Evolutionary conservation across 345 rosid species (phyloP), one percentile per base, ranked within the genome.

Genomic region (Cardamine resedifolia): DNA sequence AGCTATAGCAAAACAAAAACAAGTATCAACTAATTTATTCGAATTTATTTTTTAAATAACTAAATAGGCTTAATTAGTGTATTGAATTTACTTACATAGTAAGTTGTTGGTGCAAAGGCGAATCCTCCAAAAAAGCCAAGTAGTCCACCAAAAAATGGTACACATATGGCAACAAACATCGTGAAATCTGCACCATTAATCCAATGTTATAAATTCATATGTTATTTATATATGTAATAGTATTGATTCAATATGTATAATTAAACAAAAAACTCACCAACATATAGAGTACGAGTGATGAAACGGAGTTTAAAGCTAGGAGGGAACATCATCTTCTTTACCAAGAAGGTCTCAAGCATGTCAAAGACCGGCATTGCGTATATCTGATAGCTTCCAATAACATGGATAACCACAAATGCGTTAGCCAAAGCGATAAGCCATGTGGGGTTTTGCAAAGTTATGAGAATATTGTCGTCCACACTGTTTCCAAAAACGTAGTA

Each of bases 41-140:
- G 4, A 23, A 14, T 49, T 61, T n/a, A n/a, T 50, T 4, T 14
- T 20, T 20, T 0, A 56, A 2, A 21, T 14, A 36, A 27, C 48
- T 9, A 8, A 34, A 19, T 27, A 31, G 0, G 8, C 7, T 34
- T 9, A 31, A 19, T 45, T 41, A 36, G n/a, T 21, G 39, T 11
- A 6, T 15, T 5, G 12, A 23, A 5, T n/a, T 11, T 43, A 27
- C 83, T 83, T 82, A 92, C 96, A 21, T 64, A 92, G 75, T 87
- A 92, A 33, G 93, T 77, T 30, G 93, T 87, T 24, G 97, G 93
- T 23, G 98, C 96, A 12, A 92, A 86, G 11, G 92, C 97, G 30
- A 90, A 83, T 64, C 98, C 98, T 82, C 97, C 97, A 3, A 92
- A 87, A 80, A 92, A 90, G 10, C 91, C 91, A 14, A 90, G 88